These are phyloP conservation scores for Thelonectria olida DNA, from an alignment of 2,329 filamentous ascomycete species.

Conservation along the genomic window DNA sequence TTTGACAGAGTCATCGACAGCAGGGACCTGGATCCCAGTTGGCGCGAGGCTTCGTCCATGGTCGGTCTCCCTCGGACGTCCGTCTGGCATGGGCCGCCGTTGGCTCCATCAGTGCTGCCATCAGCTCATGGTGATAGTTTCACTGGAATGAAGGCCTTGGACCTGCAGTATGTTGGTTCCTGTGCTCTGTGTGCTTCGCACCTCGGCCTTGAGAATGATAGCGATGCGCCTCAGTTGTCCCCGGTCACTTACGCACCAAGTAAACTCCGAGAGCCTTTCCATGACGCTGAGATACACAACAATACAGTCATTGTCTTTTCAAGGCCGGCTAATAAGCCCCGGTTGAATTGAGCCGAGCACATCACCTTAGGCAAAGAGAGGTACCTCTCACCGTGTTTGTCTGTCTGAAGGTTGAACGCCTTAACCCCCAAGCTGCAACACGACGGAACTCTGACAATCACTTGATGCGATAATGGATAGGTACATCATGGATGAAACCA, in stretches of 20 bases:
- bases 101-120: not conserved
- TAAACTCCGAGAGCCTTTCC: not conserved
- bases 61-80: constrained; percentile 3
- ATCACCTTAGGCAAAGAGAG: no score
- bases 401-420: no score
- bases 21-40: not conserved
- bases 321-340: not conserved
- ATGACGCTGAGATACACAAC: not conserved
- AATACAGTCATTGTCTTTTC: not conserved
- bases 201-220: not conserved
- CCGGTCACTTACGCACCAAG: not conserved
- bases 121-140: not conserved
- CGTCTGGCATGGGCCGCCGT: not conserved
- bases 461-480: not conserved
- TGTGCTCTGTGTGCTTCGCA: not conserved
- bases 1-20: not conserved
- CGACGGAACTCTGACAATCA: not conserved
- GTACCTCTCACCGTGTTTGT: no score
- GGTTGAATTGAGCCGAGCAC: not conserved
- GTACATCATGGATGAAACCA: not conserved
- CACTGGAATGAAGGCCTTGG: not conserved
- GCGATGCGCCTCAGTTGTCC: not conserved
- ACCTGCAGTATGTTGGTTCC: not conserved
- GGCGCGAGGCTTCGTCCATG: not conserved
- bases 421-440: not conserved